Evolutionary conservation across 768 basidiomycete species (phyloP).

Genomic region (Rossbeevera mucosa): DNA sequence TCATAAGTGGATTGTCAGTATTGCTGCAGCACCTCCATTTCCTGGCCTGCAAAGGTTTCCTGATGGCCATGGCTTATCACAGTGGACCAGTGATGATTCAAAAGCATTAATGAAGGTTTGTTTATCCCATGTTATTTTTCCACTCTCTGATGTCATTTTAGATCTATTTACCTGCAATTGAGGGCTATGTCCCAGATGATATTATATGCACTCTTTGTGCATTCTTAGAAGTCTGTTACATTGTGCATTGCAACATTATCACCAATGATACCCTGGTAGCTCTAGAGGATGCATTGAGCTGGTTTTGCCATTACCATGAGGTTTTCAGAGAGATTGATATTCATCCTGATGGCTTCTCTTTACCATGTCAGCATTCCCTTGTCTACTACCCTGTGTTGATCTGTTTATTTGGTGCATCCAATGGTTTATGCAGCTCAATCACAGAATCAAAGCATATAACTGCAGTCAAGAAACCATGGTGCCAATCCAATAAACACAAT

Average conservation of each 20-base stretch:
- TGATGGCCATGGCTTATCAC: background rate
- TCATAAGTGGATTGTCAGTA: background rate
- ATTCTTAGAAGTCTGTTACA: background rate
- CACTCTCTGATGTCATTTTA: background rate
- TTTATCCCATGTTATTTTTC: too few species aligned
- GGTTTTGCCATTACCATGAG: background rate
- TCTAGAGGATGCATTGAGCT: background rate
- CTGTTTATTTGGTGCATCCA: conserved; percentile 28
- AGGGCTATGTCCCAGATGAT: background rate
- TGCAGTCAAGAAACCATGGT: conserved; percentile 31
- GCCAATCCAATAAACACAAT: background rate
- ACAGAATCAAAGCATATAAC: conserved; percentile 35
- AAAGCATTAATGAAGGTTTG: background rate
- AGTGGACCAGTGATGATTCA: background rate
- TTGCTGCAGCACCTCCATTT: background rate
- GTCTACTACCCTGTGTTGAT: conserved; percentile 18
- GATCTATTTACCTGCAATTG: background rate
- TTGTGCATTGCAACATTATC: background rate
- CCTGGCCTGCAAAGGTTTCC: background rate
- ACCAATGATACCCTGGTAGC: background rate
- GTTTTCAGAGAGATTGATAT: background rate
- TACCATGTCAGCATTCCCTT: background rate
- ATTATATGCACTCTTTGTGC: background rate
- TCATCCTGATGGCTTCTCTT: background rate
- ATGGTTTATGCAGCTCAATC: conserved; percentile 34